Evolutionary conservation across 192 early-diverging fungal genomes (phyloP).

Genomic region (Gryganskiella cystojenkinii): DNA sequence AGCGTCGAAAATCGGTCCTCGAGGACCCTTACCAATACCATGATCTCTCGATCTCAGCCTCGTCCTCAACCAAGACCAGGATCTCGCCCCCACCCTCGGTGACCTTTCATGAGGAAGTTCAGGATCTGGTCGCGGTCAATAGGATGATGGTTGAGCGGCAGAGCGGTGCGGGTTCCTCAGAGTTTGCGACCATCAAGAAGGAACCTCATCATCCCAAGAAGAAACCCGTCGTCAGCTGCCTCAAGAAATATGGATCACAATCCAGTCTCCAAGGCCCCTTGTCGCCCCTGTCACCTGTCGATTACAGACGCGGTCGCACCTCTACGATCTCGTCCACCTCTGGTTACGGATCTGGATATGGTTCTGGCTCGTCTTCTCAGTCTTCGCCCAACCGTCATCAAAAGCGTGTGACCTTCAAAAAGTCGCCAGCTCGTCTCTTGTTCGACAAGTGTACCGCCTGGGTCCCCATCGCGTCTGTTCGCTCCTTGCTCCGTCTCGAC

Average conservation of each 20-base stretch:
- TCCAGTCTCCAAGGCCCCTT: constrained; percentile 17
- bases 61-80: neutral
- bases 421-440: constrained; percentile 9
- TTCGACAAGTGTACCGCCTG: constrained; percentile 3
- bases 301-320: neutral
- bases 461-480: constrained; percentile 6
- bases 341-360: constrained; percentile 13
- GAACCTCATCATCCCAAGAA: constrained; percentile 11
- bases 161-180: neutral
- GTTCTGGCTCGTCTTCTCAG: constrained; percentile 3
- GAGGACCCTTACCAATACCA: neutral
- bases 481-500: neutral
- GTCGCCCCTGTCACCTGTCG: neutral
- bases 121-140: constrained; percentile 27
- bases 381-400: neutral
- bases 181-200: neutral
- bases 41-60: constrained; percentile 1
- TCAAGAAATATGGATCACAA: constrained; percentile 34
- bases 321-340: neutral
- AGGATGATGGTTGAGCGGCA: constrained; percentile 26
- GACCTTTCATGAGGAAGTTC: constrained; percentile 35
- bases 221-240: constrained; percentile 42
- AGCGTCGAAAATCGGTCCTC: neutral
- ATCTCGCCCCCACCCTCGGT: constrained; percentile 11
- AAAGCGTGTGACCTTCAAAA: constrained; percentile 44